These are phyloP conservation scores for Metschnikowia colocasiae DNA, from an alignment of 805 yeast genomes.

Conservation along the genomic window DNA sequence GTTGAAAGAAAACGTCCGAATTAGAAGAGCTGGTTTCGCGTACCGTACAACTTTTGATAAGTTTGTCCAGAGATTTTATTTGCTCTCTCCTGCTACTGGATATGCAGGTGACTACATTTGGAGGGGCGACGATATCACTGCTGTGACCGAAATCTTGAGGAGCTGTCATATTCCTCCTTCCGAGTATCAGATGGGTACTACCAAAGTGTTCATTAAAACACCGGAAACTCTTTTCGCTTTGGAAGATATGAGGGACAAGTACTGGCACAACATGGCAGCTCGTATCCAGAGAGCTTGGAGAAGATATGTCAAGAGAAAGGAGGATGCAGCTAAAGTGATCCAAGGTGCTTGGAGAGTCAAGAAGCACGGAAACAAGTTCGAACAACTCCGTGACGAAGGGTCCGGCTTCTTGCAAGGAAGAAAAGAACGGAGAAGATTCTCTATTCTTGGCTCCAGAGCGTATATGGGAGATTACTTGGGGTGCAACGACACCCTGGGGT, in stretches of 20 bases:
- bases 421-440: slow-evolving; percentile 87
- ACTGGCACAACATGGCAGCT: slow-evolving; percentile 98
- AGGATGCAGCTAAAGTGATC: slow-evolving; percentile 77
- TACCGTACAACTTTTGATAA: slow-evolving; percentile 95
- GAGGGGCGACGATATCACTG: slow-evolving; percentile 52
- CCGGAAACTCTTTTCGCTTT: slow-evolving; percentile 95
- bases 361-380: slow-evolving; percentile 76
- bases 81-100: slow-evolving; percentile 83
- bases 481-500: slow-evolving; percentile 66
- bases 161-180: slow-evolving; percentile 64
- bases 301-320: slow-evolving; percentile 71
- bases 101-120: slow-evolving; percentile 77
- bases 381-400: slow-evolving; percentile 83
- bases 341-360: slow-evolving; percentile 82
- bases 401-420: slow-evolving; percentile 62
- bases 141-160: slow-evolving; percentile 47
- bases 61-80: slow-evolving; percentile 89
- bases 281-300: slow-evolving; percentile 97
- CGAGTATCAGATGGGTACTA: slow-evolving; percentile 88
- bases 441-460: slow-evolving; percentile 81
- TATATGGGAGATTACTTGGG: slow-evolving; percentile 93
- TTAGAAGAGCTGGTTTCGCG: slow-evolving; percentile 98
- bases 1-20: slow-evolving; percentile 92
- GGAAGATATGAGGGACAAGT: slow-evolving; percentile 93
- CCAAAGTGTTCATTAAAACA: slow-evolving; percentile 91